phyloP scores from a whole-genome alignment of 1,139 yeast genomes.

The Geotrichum bryndzae region DNA sequence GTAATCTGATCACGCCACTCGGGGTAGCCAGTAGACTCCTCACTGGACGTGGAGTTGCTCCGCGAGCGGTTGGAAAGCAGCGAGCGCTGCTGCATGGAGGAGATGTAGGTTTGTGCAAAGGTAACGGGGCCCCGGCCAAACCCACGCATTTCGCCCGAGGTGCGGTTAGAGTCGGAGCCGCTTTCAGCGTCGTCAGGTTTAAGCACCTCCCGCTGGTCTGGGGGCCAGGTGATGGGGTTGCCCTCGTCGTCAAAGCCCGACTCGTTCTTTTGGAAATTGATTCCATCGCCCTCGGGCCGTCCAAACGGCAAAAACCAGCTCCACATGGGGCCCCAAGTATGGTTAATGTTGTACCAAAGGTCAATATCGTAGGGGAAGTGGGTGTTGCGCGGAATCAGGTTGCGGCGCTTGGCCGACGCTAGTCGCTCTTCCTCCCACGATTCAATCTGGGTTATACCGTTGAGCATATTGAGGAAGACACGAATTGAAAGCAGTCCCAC shows the following conservation, averaged over 20 bases:
- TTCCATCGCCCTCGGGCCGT: slow-evolving; percentile 49
- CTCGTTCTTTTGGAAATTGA: slow-evolving; percentile 50
- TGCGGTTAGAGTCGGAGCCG: not conserved
- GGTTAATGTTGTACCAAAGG: slow-evolving; percentile 46
- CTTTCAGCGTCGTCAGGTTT: not conserved
- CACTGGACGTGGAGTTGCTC: slow-evolving; percentile 24
- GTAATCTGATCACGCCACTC: slow-evolving; percentile 21
- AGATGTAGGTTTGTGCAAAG: slow-evolving; percentile 8
- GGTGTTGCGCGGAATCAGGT: slow-evolving; percentile 26
- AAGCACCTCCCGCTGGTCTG: slow-evolving; percentile 49
- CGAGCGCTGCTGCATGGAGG: slow-evolving; percentile 3
- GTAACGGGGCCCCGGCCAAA: slow-evolving; percentile 9
- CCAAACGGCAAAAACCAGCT: slow-evolving; percentile 71
- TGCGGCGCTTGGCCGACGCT: slow-evolving; percentile 52
- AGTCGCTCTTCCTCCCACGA: slow-evolving; percentile 86
- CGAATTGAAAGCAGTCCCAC: slow-evolving; percentile 56
- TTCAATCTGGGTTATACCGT: slow-evolving; percentile 90
- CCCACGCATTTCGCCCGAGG: slow-evolving; percentile 1
- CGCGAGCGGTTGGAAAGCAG: slow-evolving; percentile 11
- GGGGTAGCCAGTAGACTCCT: slow-evolving; percentile 18
- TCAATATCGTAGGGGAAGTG: slow-evolving; percentile 76
- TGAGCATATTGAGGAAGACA: slow-evolving; percentile 49
- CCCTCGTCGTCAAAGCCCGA: slow-evolving; percentile 45
- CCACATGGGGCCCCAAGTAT: slow-evolving; percentile 35
- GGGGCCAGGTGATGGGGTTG: slow-evolving; percentile 55